These are phyloP conservation scores for Elaeis guineensis DNA, from an alignment of 176 grass and related monocot genomes.

Conservation along the genomic window DNA sequence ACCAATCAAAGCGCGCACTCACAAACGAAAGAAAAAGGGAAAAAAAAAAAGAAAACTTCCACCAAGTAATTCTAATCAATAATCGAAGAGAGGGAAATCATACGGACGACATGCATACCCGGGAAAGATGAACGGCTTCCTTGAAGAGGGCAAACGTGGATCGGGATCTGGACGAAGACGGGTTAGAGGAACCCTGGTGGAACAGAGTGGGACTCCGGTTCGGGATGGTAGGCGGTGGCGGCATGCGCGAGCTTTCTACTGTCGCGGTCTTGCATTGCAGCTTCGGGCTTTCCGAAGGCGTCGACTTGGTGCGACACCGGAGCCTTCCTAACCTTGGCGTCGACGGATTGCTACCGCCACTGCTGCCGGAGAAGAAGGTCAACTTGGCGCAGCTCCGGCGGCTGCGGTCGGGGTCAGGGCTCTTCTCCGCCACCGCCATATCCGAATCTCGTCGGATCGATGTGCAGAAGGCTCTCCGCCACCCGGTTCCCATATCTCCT, in stretches of 20 bases:
- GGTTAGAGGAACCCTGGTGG: slow-evolving; percentile 46
- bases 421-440: slow-evolving; percentile 14
- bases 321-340: slow-evolving; percentile 31
- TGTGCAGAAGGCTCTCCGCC: slow-evolving; percentile 92
- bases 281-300: slow-evolving; percentile 13
- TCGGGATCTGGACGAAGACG: slow-evolving; percentile 80
- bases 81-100: too few species aligned
- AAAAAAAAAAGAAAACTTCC: too few species aligned
- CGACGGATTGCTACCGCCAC: not conserved
- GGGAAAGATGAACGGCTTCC: slow-evolving; percentile 52
- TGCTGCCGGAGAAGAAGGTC: slow-evolving; percentile 56
- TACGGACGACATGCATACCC: slow-evolving; percentile 23
- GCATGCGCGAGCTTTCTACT: slow-evolving; percentile 5
- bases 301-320: slow-evolving; percentile 32
- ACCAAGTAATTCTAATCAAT: too few species aligned
- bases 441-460: slow-evolving; percentile 47
- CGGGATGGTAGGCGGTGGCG: not conserved
- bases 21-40: too few species aligned
- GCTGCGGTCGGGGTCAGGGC: slow-evolving; percentile 15
- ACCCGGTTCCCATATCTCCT: slow-evolving; percentile 57
- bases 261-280: slow-evolving; percentile 7
- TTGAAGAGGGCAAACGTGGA: slow-evolving; percentile 86
- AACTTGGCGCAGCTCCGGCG: slow-evolving; percentile 35
- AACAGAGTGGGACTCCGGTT: slow-evolving; percentile 38
- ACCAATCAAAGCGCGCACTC: too few species aligned